Evolutionary conservation across 352 stramenopile genomes (phyloP).

Genomic region (Thalassiosira ordinaria): DNA sequence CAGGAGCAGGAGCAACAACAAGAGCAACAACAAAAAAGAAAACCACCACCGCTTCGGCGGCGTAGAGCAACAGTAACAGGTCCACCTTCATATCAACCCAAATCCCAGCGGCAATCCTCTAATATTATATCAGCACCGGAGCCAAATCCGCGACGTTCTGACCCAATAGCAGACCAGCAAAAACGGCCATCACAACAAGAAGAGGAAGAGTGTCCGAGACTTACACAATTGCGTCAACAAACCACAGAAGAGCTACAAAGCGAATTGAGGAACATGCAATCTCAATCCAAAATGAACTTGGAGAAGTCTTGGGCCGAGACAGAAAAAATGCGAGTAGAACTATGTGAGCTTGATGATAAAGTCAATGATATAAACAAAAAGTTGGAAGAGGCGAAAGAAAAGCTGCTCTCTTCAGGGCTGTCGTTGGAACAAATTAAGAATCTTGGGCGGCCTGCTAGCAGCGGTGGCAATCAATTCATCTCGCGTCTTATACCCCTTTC

Average conservation of each 20-base stretch:
- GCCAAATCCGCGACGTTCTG: too few species aligned
- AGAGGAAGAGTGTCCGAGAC: slow-evolving; percentile 33
- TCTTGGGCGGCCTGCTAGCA: too few species aligned
- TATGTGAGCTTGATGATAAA: slow-evolving; percentile 26
- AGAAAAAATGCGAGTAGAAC: slow-evolving; percentile 19
- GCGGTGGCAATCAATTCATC: too few species aligned
- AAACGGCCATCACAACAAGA: too few species aligned
- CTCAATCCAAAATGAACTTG: slow-evolving; percentile 33
- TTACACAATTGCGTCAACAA: slow-evolving; percentile 28
- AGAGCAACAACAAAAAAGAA: neutral
- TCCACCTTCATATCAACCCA: neutral
- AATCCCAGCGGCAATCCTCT: too few species aligned
- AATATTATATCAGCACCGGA: too few species aligned
- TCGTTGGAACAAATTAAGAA: too few species aligned
- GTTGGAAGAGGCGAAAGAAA: neutral
- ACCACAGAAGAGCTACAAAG: slow-evolving; percentile 15
- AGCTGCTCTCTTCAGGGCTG: too few species aligned
- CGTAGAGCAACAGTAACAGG: neutral
- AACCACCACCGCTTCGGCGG: neutral
- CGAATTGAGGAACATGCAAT: slow-evolving; percentile 37
- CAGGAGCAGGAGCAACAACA: neutral
- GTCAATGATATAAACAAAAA: slow-evolving; percentile 7
- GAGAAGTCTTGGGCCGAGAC: slow-evolving; percentile 42
- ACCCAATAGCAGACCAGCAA: too few species aligned
- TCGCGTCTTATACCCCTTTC: too few species aligned